A percentile compares a stretch with the other conserved stretches of the same genome.
These are phyloP conservation scores for Colletotrichum sp. DNA, from an alignment of 2,329 filamentous ascomycete species.

Conservation along the genomic window DNA sequence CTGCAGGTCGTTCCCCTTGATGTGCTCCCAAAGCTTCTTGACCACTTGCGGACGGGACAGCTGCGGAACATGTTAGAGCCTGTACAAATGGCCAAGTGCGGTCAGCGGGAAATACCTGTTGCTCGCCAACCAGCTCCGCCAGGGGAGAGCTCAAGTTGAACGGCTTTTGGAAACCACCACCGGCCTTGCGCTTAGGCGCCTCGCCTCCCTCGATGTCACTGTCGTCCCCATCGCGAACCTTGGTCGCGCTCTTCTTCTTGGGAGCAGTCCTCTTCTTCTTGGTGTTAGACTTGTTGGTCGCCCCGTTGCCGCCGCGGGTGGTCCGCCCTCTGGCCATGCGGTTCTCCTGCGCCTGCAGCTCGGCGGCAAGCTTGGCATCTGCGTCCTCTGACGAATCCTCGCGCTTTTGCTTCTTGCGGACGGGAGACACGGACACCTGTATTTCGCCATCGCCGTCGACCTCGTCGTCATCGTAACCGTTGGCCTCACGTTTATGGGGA, in stretches of 20 bases:
- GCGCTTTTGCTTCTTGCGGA: constrained; percentile 72
- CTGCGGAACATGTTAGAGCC: constrained; percentile 47
- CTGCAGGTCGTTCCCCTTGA: constrained; percentile 87
- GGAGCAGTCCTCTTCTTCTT: constrained; percentile 70
- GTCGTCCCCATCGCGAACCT: constrained; percentile 79
- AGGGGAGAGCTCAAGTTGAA: constrained; percentile 76
- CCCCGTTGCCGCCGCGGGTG: constrained; percentile 74
- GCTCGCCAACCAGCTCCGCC: constrained; percentile 72
- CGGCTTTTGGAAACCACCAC: constrained; percentile 91
- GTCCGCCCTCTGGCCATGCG: constrained; percentile 68
- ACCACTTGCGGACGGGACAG: constrained; percentile 94
- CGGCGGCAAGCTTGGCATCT: constrained; percentile 86
- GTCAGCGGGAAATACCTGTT: constrained; percentile 52
- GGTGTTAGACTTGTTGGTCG: constrained; percentile 52
- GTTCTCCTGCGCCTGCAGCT: constrained; percentile 93
- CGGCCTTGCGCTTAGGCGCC: constrained; percentile 76
- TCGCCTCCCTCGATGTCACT: constrained; percentile 74
- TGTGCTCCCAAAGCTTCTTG: constrained; percentile 95
- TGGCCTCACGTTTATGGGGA: constrained; percentile 37
- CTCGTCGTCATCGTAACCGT: constrained; percentile 38
- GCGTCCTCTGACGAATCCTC: constrained; percentile 68
- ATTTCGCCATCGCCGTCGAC: constrained; percentile 45
- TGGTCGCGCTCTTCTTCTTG: constrained; percentile 77
- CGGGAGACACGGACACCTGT: constrained; percentile 52
- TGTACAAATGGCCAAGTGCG: not conserved